Percentiles rank a stretch among this genome's conserved stretches.
Conservation (phyloP, 768 basidiomycete genomes). For the Lyophyllum decastes region DNA sequence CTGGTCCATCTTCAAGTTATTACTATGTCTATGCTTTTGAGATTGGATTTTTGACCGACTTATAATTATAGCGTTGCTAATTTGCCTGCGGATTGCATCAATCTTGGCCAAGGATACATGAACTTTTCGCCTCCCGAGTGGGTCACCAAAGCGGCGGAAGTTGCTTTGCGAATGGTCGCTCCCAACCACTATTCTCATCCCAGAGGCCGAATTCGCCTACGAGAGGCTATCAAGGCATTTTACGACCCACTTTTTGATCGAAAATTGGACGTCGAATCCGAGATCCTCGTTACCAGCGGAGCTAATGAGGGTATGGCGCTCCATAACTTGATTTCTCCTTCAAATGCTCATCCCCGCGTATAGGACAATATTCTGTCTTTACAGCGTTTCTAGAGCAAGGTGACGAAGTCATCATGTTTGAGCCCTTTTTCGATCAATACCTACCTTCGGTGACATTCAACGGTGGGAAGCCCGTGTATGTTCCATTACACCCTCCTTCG, state of each 20-base stretch:
- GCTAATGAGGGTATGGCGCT: conserved; percentile 85
- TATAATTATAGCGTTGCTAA: conserved; percentile 67
- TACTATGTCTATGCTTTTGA: conserved; percentile 10
- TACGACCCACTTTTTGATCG: conserved; percentile 73
- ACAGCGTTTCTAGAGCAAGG: conserved; percentile 88
- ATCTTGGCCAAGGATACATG: conserved; percentile 96
- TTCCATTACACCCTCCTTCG: conserved; percentile 90
- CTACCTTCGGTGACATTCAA: conserved; percentile 93
- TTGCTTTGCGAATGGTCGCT: conserved; percentile 61
- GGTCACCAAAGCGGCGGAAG: conserved; percentile 72
- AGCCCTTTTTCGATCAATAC: conserved; percentile 98
- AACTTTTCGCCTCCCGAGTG: conserved; percentile 86
- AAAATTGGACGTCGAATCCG: conserved; percentile 77
- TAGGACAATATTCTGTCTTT: conserved; percentile 93
- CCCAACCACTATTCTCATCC: conserved; percentile 92
- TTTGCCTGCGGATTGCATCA: conserved; percentile 89
- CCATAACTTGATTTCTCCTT: background rate
- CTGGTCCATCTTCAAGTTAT: conserved; percentile 89
- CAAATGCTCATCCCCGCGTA: background rate
- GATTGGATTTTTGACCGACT: conserved; percentile 8
- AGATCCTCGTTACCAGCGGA: conserved; percentile 94
- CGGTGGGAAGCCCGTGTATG: conserved; percentile 89
- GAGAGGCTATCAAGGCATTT: conserved; percentile 82
- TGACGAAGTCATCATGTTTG: conserved; percentile 98
- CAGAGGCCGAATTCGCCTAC: conserved; percentile 82